Conservation (phyloP, 495 filamentous ascomycete genomes). For the Xylaria telfairii region DNA sequence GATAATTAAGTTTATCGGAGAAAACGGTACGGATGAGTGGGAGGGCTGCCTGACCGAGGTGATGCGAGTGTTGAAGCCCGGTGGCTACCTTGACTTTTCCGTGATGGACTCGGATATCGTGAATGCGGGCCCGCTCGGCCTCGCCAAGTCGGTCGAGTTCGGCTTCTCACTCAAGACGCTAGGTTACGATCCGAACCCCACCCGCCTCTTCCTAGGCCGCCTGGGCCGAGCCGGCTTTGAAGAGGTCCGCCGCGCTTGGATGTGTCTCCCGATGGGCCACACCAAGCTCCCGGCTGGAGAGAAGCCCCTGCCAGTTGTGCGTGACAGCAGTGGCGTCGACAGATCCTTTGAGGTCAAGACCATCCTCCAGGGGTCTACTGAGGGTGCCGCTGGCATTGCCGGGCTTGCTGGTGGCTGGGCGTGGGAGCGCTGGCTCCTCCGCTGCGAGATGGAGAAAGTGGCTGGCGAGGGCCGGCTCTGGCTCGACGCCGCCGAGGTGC, state of each 20-base stretch:
- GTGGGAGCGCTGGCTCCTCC: slow-evolving; percentile 96
- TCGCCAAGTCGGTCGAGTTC: slow-evolving; percentile 87
- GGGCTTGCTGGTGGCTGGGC: slow-evolving; percentile 86
- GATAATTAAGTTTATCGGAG: slow-evolving; percentile 71
- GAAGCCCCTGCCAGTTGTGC: slow-evolving; percentile 38
- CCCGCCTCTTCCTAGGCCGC: slow-evolving; percentile 76
- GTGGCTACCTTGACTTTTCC: slow-evolving; percentile 88
- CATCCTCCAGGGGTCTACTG: slow-evolving; percentile 72
- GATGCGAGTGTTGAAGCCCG: slow-evolving; percentile 88
- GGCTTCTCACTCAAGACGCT: slow-evolving; percentile 83
- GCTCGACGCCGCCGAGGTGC: slow-evolving; percentile 52
- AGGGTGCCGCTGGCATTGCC: slow-evolving; percentile 74
- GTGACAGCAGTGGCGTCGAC: slow-evolving; percentile 46
- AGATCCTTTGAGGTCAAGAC: slow-evolving; percentile 66
- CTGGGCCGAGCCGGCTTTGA: slow-evolving; percentile 77
- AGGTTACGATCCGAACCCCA: slow-evolving; percentile 86
- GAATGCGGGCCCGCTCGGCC: slow-evolving; percentile 75
- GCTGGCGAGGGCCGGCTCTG: slow-evolving; percentile 64
- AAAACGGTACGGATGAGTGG: slow-evolving; percentile 79
- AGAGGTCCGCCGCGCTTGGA: slow-evolving; percentile 84
- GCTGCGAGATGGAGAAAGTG: slow-evolving; percentile 82
- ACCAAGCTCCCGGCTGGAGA: slow-evolving; percentile 56
- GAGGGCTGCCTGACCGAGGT: slow-evolving; percentile 84
- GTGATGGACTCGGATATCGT: slow-evolving; percentile 88
- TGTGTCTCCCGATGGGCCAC: slow-evolving; percentile 82